Evolutionary conservation across 2,329 filamentous ascomycete species (phyloP), one percentile per base, ranked within the genome.

Genomic region (Arthrinium puccinioides): DNA sequence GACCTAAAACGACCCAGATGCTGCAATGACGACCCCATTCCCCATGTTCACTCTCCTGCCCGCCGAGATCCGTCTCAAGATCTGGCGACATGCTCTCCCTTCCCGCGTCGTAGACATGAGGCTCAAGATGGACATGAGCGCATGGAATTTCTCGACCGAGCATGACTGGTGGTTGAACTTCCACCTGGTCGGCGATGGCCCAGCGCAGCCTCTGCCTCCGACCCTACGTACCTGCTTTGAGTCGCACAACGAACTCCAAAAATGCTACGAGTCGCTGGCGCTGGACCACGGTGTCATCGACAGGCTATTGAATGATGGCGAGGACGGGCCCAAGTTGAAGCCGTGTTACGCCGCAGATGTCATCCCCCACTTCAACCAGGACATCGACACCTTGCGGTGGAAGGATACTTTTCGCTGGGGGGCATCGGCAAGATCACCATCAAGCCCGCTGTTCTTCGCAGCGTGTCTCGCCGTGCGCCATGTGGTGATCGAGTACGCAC

Each of bases 401-500:
- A 20, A 14, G 8, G 37, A 39, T 13, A 38, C 46, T 6, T 13
- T 16, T 11, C 46, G 42, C 23, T 49, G 48, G 48, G 29, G 32
- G 14, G 21, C 18, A 9, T 15, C 24, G 18, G 28, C 9, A 4
- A 18, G 18, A 9, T 11, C 33, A 2, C 27, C 28, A n/a, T 36
- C 38, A 2, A 33, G 38, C 24, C 46, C 43, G 4, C 29, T 50
- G 26, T 49, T 49, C 29, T 34, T 49, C 14, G 46, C 42, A 4
- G 41, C 48, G 6, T 45, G 42, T 13, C 36, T 50, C 16, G 47
- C 46, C 6, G 46, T 45, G 9, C 40, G 42, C 27, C 39, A 43
- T 29, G 40, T 49, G 20, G 42, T 38, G 32, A 15, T 50, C 5
- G 38, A 45, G 20, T 44, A 42, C 38, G 34, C 44, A 4, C n/a